These are phyloP conservation scores for Lithospermum erythrorhizon DNA, from an alignment of 257 asterid genomes.

Conservation along the genomic window DNA sequence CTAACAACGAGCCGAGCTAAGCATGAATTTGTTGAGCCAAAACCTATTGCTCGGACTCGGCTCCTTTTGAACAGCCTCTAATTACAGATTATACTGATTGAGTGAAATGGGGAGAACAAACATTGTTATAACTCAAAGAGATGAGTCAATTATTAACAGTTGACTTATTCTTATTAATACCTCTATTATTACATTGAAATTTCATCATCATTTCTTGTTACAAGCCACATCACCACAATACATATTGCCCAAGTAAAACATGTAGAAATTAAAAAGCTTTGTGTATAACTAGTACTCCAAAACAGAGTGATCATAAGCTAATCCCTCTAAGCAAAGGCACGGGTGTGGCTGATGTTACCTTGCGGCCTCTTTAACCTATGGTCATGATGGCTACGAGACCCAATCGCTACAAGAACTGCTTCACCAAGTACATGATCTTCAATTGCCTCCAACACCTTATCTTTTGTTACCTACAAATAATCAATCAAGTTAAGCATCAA, in stretches of 20 bases:
- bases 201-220: neutral
- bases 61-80: too few relatives aligned
- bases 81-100: too few relatives aligned
- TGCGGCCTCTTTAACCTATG: neutral
- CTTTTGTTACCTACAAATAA: conserved; percentile 59
- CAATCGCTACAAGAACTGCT: conserved; percentile 47
- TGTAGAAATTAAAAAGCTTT: neutral
- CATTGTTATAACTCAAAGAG: too few relatives aligned
- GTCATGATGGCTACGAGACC: neutral
- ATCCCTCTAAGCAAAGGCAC: neutral
- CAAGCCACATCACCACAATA: too few relatives aligned
- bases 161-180: too few relatives aligned
- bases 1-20: too few relatives aligned
- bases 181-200: too few relatives aligned
- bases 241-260: neutral
- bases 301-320: neutral
- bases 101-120: too few relatives aligned
- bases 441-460: conserved; percentile 57
- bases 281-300: neutral
- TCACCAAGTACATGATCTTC: conserved; percentile 76
- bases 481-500: too few relatives aligned
- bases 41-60: too few relatives aligned
- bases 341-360: neutral
- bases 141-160: too few relatives aligned
- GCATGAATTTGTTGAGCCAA: too few relatives aligned